phyloP scores from a whole-genome alignment of 192 early-diverging fungal genomes.

The Podila clonocystis region DNA sequence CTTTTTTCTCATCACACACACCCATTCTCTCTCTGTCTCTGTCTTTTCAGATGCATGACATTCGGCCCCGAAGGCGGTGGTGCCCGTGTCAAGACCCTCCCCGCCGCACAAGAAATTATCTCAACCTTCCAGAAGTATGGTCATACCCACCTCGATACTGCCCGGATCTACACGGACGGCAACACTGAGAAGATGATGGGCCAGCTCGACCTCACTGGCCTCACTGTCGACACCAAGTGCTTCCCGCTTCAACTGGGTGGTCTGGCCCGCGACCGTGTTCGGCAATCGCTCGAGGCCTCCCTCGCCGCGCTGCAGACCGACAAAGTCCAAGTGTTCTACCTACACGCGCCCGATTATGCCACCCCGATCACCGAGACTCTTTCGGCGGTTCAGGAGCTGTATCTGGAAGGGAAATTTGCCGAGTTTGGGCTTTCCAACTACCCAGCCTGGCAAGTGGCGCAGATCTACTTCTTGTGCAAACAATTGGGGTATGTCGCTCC shows the following conservation, averaged over 20 bases:
- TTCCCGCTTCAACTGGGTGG: constrained; percentile 32
- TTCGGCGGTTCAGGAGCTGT: constrained; percentile 65
- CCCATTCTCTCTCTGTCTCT: too few species aligned
- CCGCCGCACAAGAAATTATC: constrained; percentile 30
- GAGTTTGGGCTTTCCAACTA: constrained; percentile 54
- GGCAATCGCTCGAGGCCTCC: constrained; percentile 38
- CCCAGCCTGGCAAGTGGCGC: constrained; percentile 41
- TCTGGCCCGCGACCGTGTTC: constrained; percentile 56
- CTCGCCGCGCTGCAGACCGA: constrained; percentile 58
- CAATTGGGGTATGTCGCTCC: constrained; percentile 44
- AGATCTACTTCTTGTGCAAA: constrained; percentile 52
- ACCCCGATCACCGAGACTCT: constrained; percentile 65
- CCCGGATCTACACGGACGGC: constrained; percentile 63
- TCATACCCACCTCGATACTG: constrained; percentile 49
- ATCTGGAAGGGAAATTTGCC: constrained; percentile 61
- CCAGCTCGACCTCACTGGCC: constrained; percentile 24
- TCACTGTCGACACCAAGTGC: constrained; percentile 38
- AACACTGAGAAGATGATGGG: constrained; percentile 57
- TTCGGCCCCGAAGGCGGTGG: constrained; percentile 40
- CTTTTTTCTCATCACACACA: not conserved
- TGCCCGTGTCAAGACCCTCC: constrained; percentile 45
- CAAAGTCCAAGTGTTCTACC: constrained; percentile 72
- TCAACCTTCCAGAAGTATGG: constrained; percentile 18
- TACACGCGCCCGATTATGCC: constrained; percentile 71
- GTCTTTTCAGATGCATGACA: constrained; percentile 47